A percentile compares a stretch with the other conserved stretches of the same genome.
Evolutionary conservation across 2,329 filamentous ascomycete species (phyloP).

Genomic region (Stylonectria norvegica): DNA sequence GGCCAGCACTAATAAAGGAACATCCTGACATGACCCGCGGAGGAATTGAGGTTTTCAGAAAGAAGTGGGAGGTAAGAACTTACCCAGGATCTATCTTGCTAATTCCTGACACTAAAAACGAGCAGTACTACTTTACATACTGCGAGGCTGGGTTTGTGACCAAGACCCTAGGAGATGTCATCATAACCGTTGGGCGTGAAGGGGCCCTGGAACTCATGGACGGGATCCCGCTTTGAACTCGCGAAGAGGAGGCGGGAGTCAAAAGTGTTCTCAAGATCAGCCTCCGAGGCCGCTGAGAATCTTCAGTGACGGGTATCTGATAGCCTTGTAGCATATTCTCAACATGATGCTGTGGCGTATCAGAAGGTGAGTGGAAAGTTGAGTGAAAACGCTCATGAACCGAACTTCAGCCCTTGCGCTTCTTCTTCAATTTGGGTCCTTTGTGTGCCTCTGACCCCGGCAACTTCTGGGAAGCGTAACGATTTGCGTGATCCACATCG

Average conservation of each 20-base stretch:
- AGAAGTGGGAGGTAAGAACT: conserved; percentile 63
- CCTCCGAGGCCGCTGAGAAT: too few species aligned
- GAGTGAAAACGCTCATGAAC: not conserved
- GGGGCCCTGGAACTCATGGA: conserved; percentile 67
- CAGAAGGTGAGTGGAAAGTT: too few species aligned
- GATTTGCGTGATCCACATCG: conserved; percentile 73
- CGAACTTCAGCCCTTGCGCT: conserved; percentile 34
- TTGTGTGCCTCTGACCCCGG: conserved; percentile 26
- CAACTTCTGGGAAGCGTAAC: conserved; percentile 47
- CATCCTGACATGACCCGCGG: conserved; percentile 58
- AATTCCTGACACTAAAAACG: conserved; percentile 10
- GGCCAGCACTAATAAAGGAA: conserved; percentile 55
- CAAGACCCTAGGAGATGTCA: conserved; percentile 69
- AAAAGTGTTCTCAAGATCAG: not conserved
- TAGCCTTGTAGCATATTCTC: too few species aligned
- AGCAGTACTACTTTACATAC: conserved; percentile 71
- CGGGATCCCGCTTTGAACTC: conserved; percentile 56
- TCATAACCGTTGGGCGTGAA: conserved; percentile 66
- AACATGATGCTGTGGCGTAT: too few species aligned
- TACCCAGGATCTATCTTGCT: not conserved
- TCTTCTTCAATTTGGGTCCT: conserved; percentile 41
- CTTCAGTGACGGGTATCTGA: not conserved
- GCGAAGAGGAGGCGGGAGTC: not conserved
- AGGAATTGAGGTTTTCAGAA: conserved; percentile 63
- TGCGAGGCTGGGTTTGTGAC: conserved; percentile 71